A percentile compares a stretch with the other conserved stretches of the same genome.
Evolutionary conservation across 345 rosid species (phyloP).

Genomic region (Citrus cavaleriei): DNA sequence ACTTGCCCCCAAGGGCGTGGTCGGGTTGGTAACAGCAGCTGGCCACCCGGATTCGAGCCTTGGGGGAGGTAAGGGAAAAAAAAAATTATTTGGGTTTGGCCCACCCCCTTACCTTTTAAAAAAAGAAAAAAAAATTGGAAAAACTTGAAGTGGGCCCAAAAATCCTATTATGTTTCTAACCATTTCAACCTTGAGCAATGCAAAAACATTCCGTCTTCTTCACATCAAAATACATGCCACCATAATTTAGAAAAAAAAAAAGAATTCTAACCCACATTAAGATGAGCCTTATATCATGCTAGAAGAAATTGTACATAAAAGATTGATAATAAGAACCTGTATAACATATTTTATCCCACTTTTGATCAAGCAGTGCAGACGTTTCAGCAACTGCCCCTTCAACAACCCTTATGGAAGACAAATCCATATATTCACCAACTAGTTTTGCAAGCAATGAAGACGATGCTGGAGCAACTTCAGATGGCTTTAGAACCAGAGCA

Average conservation of each 20-base stretch:
- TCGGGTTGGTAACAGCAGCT: too few species aligned
- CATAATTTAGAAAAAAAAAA: background rate
- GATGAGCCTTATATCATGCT: background rate
- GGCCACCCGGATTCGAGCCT: too few species aligned
- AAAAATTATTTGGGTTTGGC: too few species aligned
- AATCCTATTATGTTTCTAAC: background rate
- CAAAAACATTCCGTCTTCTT: background rate
- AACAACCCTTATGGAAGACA: constrained; percentile 64
- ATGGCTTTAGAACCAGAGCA: constrained; percentile 85
- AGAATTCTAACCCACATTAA: background rate
- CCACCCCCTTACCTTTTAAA: too few species aligned
- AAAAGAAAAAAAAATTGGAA: background rate
- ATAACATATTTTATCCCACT: constrained; percentile 95
- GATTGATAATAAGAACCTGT: constrained; percentile 57
- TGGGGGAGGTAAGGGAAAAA: too few species aligned
- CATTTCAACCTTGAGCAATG: background rate
- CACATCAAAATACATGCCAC: background rate
- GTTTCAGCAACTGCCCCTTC: constrained; percentile 85
- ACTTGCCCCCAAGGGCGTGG: background rate
- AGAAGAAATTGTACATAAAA: background rate
- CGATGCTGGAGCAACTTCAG: constrained; percentile 82
- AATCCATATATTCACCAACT: constrained; percentile 61
- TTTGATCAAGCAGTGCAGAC: constrained; percentile 75
- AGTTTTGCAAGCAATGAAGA: constrained; percentile 67
- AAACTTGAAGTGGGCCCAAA: background rate